These are phyloP conservation scores for Cordyceps fumosorosea DNA, from an alignment of 2,329 filamentous ascomycete genomes.

Conservation along the genomic window DNA sequence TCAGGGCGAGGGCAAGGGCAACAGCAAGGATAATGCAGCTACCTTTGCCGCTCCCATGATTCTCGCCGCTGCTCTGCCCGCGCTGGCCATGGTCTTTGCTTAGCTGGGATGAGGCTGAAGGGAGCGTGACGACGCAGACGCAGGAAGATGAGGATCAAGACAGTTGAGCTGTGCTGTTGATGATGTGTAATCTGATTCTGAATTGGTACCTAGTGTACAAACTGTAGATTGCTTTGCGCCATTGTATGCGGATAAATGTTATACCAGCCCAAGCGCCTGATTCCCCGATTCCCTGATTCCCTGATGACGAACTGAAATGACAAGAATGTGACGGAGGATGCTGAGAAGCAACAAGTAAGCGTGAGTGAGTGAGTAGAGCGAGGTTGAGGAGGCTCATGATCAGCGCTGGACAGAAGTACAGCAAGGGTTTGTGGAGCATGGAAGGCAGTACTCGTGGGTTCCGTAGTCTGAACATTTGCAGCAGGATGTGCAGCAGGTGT, in stretches of 20 bases:
- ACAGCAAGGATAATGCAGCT: conserved; percentile 22
- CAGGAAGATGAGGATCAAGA: background rate
- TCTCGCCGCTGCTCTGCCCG: conserved; percentile 27
- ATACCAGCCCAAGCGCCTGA: conserved; percentile 6
- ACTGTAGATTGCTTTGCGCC: conserved; percentile 10
- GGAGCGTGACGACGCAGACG: background rate
- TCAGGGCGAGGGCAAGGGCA: conserved; percentile 1
- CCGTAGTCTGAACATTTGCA: conserved; percentile 26
- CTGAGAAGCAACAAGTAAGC: background rate
- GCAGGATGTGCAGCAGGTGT: conserved; percentile 25
- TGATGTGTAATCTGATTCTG: conserved; percentile 8
- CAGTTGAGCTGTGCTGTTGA: background rate
- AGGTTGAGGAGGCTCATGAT: background rate
- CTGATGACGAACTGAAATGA: background rate
- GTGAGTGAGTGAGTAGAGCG: background rate
- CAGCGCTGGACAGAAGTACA: conserved; percentile 14
- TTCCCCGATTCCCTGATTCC: background rate
- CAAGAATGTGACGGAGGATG: background rate
- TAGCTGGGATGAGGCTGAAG: conserved; percentile 16
- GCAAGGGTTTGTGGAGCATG: conserved; percentile 21
- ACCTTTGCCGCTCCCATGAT: conserved; percentile 24
- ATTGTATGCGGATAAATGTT: background rate
- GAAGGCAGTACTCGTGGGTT: conserved; percentile 26
- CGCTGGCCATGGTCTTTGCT: conserved; percentile 29
- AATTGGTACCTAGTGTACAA: conserved; percentile 10